Percentiles rank a stretch among this genome's conserved stretches.
These are phyloP conservation scores for Peltaster fructicola DNA, from an alignment of 2,329 filamentous ascomycete species.

Conservation along the genomic window DNA sequence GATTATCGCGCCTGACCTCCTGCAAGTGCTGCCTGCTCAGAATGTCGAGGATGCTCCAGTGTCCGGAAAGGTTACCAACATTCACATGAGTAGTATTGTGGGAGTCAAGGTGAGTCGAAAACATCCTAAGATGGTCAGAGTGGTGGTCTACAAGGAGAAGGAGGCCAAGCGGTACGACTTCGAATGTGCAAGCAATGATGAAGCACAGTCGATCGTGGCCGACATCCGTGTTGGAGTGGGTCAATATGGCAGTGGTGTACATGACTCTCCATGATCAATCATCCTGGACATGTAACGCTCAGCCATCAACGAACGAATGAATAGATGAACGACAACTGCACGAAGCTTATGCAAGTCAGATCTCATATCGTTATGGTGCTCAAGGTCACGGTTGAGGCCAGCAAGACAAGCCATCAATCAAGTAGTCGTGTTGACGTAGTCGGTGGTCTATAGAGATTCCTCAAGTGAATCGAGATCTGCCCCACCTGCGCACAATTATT, in stretches of 20 bases:
- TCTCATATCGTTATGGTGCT: too few relatives aligned
- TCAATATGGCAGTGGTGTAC: slow-evolving; percentile 10
- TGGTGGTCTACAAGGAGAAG: slow-evolving; percentile 56
- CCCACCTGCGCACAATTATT: too few relatives aligned
- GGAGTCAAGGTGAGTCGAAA: slow-evolving; percentile 67
- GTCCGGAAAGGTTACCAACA: slow-evolving; percentile 54
- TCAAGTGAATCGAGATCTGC: too few relatives aligned
- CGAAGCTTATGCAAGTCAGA: too few relatives aligned
- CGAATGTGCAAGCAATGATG: slow-evolving; percentile 52
- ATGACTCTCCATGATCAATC: too few relatives aligned
- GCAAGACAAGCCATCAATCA: too few relatives aligned
- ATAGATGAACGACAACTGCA: too few relatives aligned
- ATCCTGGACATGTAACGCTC: too few relatives aligned
- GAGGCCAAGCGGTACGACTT: slow-evolving; percentile 76
- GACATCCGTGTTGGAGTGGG: slow-evolving; percentile 53
- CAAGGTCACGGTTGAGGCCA: too few relatives aligned
- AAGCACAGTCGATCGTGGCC: slow-evolving; percentile 61
- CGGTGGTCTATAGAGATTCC: too few relatives aligned
- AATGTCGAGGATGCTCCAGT: slow-evolving; percentile 12
- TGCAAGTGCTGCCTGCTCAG: slow-evolving; percentile 58
- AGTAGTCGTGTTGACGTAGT: too few relatives aligned
- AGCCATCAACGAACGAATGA: too few relatives aligned
- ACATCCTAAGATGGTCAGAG: slow-evolving; percentile 66
- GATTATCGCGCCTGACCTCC: slow-evolving; percentile 69
- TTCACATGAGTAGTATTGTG: slow-evolving; percentile 67